These are phyloP conservation scores for Ascocoryne sarcoides DNA, from an alignment of 2,329 filamentous ascomycete species.

Conservation along the genomic window DNA sequence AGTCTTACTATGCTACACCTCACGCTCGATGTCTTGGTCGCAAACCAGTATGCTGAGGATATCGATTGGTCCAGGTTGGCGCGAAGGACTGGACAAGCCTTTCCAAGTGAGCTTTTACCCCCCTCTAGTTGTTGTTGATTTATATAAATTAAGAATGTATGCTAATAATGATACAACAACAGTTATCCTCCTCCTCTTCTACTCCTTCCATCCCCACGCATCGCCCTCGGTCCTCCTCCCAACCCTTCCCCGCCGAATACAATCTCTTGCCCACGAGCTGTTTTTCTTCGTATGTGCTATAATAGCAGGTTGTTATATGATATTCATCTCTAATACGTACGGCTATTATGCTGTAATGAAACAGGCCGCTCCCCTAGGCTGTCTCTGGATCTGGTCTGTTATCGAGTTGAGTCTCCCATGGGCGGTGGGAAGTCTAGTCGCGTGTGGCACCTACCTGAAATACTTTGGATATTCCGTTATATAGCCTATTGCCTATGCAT, in stretches of 20 bases:
- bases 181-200: conserved; percentile 32
- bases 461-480: conserved; percentile 20
- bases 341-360: conserved; percentile 89
- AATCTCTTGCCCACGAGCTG: conserved; percentile 42
- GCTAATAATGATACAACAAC: no score
- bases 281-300: conserved; percentile 58
- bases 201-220: conserved; percentile 27
- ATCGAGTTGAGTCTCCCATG: conserved; percentile 70
- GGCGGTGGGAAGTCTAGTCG: conserved; percentile 47
- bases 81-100: conserved; percentile 42
- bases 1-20: conserved; percentile 66
- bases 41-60: conserved; percentile 66
- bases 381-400: conserved; percentile 87
- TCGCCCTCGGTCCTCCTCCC: conserved; percentile 42
- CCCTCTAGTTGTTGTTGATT: no score
- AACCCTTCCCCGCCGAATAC: conserved; percentile 37
- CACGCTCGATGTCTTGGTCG: conserved; percentile 69
- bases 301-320: conserved; percentile 64
- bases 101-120: conserved; percentile 37
- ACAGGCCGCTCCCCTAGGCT: conserved; percentile 77
- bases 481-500: conserved; percentile 5
- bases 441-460: conserved; percentile 22
- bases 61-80: conserved; percentile 49
- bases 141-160: no score
- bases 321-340: conserved; percentile 70